These are phyloP conservation scores for Euphorbia lathyris DNA, from an alignment of 345 rosid species.

Conservation along the genomic window DNA sequence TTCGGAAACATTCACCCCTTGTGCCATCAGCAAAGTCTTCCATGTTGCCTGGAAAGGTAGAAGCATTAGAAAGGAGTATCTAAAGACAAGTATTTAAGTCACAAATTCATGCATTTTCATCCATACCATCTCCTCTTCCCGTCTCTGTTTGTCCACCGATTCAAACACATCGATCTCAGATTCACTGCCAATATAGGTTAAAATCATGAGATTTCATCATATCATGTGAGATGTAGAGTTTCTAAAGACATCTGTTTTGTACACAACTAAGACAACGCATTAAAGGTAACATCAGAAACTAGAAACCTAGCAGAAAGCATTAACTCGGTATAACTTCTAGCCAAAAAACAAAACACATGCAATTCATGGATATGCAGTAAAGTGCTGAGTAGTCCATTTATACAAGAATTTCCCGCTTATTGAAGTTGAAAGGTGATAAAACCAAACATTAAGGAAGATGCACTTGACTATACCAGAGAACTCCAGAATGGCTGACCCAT, in stretches of 20 bases:
- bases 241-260: too few species aligned
- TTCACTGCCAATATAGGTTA: slow-evolving; percentile 48
- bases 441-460: neutral
- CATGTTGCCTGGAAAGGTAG: slow-evolving; percentile 57
- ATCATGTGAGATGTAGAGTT: neutral
- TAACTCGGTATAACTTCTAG: neutral
- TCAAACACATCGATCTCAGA: slow-evolving; percentile 88
- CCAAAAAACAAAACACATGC: neutral
- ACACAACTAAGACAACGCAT: neutral
- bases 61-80: neutral
- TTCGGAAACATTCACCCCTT: slow-evolving; percentile 41
- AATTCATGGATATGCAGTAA: neutral
- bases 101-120: slow-evolving; percentile 11
- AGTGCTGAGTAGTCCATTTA: neutral
- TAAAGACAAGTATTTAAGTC: slow-evolving; percentile 3
- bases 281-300: neutral
- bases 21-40: slow-evolving; percentile 49
- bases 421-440: neutral
- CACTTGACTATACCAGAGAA: neutral
- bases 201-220: slow-evolving; percentile 2
- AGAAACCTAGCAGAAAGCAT: neutral
- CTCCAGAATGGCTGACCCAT: neutral
- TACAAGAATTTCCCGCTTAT: neutral
- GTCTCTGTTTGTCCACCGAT: slow-evolving; percentile 69
- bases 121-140: slow-evolving; percentile 69